phyloP scores from a whole-genome alignment of 352 stramenopile genomes.

The Pythium rhizo-oryzae region DNA sequence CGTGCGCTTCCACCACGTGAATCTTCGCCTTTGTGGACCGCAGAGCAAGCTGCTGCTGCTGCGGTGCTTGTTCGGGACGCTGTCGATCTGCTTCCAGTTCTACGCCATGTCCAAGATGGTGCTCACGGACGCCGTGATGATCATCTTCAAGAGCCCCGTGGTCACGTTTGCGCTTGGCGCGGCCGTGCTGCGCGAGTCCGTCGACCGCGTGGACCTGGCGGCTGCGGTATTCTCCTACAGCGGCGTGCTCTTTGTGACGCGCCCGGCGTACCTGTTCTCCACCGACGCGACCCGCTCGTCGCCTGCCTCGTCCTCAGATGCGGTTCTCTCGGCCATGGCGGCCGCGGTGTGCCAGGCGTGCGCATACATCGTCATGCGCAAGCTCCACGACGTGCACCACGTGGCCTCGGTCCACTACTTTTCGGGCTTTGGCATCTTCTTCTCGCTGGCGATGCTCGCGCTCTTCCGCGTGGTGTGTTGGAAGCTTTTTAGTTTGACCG shows the following conservation, averaged over 20 bases:
- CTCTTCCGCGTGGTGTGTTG: conserved; percentile 8
- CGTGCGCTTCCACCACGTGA: conserved; percentile 39
- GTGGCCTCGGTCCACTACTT: conserved; percentile 50
- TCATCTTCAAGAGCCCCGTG: conserved; percentile 66
- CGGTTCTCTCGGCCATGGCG: conserved; percentile 42
- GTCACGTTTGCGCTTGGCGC: conserved; percentile 62
- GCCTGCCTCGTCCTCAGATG: conserved; percentile 10
- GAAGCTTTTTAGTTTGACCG: conserved; percentile 25
- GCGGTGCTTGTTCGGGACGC: conserved; percentile 52
- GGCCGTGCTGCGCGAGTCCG: conserved; percentile 44
- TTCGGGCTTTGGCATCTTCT: conserved; percentile 36
- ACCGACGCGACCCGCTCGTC: conserved; percentile 8
- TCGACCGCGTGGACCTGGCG: conserved; percentile 47
- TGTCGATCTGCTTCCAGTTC: conserved; percentile 55
- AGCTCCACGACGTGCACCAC: conserved; percentile 50
- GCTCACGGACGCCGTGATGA: conserved; percentile 61
- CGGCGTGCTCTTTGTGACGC: conserved; percentile 60
- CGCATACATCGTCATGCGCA: conserved; percentile 57
- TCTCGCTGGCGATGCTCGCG: conserved; percentile 30
- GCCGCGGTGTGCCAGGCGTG: conserved; percentile 50
- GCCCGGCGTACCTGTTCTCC: conserved; percentile 52
- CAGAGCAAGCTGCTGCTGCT: conserved; percentile 44
- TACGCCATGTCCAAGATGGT: conserved; percentile 77
- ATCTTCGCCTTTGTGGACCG: conserved; percentile 36
- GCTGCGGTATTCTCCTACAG: conserved; percentile 50